Evolutionary conservation across 345 rosid genomes (phyloP), one percentile per base, ranked within the genome.

Genomic region (Populus nigra): DNA sequence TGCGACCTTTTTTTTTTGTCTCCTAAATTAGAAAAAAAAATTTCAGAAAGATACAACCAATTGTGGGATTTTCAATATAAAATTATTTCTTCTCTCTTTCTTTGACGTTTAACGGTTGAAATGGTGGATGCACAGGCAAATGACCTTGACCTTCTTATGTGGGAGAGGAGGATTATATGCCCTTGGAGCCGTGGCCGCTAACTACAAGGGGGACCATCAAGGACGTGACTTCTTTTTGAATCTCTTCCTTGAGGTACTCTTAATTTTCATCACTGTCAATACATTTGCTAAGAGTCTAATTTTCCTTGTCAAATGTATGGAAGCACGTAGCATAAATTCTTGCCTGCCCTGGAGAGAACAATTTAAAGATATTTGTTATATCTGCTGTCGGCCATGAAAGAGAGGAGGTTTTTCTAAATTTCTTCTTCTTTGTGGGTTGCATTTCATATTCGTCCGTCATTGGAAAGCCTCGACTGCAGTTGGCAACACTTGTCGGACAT

Each of bases 131-230:
- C 45, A 8, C 88, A 93, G 96, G 88, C 50, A 8, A 86, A 91
- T 96, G 88, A 91, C 91, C 66, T 90, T 91, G 82, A 93, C 98
- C 3, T 91, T 91, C 90, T 84, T 95, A 71, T 88, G 96, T 62
- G 99, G 99, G 38, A 86, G 89, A 86, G 99, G 98, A 80, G 99
- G 99, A 41, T 88, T 90, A 6, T 92, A 89, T 57, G 95, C 97
- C 0, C 83, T 92, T 1, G 98, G 99, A 16, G 94, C 98, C 4
- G 88, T 90, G 45, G 89, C 84, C 73, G 93, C 96, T 47, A 88
- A 81, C 61, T 84, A 77, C 80, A 81, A 31, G 71, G 83, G 87
- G 82, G 91, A 95, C 86, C 88, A 71, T 75, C 79, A 65, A 8
- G 85, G 84, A 68, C 90, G 85, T 25, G 89, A 90, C 82, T 59